Evolutionary conservation across 176 grass and related monocot genomes (phyloP).

Genomic region (Cocos nucifera): DNA sequence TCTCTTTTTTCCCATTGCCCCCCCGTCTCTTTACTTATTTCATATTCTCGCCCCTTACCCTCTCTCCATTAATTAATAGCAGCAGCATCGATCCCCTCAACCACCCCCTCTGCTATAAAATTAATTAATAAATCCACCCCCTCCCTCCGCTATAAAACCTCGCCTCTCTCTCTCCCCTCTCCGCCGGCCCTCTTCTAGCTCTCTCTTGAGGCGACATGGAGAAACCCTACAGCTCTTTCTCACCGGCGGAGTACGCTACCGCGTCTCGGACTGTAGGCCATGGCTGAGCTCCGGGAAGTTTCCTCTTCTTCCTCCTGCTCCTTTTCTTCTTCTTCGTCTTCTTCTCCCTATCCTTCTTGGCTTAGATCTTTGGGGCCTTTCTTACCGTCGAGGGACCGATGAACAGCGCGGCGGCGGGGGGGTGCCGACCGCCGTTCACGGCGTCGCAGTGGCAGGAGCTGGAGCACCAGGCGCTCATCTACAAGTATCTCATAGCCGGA

Average conservation of each 20-base stretch:
- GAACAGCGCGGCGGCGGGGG: conserved; percentile 28
- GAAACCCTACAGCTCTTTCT: neutral
- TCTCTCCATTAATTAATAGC: no score
- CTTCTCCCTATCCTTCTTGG: neutral
- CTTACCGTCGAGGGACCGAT: conserved; percentile 2
- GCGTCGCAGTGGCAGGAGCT: conserved; percentile 92
- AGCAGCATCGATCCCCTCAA: no score
- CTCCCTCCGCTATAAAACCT: neutral
- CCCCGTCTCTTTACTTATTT: no score
- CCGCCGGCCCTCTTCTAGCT: neutral
- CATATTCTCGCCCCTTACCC: no score
- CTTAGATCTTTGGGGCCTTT: no score
- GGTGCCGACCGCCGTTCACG: conserved; percentile 44
- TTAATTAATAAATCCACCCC: no score
- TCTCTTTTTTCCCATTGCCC: no score
- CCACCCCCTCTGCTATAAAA: no score
- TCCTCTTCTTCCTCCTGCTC: neutral
- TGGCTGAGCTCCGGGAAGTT: neutral
- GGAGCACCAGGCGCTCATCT: conserved; percentile 95
- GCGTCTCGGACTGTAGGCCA: neutral
- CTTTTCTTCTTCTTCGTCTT: neutral
- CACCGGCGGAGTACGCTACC: neutral
- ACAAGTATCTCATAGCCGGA: conserved; percentile 92
- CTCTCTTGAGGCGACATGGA: neutral
- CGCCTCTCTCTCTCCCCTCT: neutral